Evolutionary conservation across 768 basidiomycete species (phyloP).

Genomic region (Sporobolomyces phaffii): DNA sequence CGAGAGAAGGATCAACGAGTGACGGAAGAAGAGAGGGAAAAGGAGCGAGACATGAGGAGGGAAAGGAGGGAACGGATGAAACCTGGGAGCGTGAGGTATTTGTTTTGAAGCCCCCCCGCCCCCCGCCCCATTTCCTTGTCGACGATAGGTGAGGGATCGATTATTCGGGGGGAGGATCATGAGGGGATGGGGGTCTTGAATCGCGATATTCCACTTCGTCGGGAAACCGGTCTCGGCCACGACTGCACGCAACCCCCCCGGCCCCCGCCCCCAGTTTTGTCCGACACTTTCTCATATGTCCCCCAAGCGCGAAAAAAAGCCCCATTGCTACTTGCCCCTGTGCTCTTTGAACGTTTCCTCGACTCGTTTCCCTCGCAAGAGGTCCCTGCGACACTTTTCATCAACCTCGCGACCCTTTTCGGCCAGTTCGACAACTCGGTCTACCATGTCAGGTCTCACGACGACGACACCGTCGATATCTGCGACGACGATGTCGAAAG

Average conservation of each 20-base stretch:
- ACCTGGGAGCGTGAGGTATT: slow-evolving; percentile 27
- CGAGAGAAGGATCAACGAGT: background rate
- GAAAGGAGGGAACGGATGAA: slow-evolving; percentile 23
- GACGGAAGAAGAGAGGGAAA: slow-evolving; percentile 24
- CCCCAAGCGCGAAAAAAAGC: no score
- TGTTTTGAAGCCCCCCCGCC: no score
- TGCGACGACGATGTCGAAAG: slow-evolving; percentile 77
- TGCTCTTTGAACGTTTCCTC: slow-evolving; percentile 71
- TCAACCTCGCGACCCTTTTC: slow-evolving; percentile 60
- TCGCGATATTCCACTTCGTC: no score
- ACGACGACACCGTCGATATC: slow-evolving; percentile 86
- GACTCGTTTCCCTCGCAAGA: slow-evolving; percentile 66
- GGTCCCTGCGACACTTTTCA: slow-evolving; percentile 65
- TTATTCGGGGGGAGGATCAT: no score
- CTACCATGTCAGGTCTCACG: slow-evolving; percentile 57
- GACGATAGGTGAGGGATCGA: no score
- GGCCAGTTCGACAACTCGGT: slow-evolving; percentile 59
- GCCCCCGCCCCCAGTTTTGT: no score
- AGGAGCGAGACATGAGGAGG: slow-evolving; percentile 17
- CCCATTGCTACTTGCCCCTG: slow-evolving; percentile 51
- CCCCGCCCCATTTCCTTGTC: no score
- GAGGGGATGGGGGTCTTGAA: no score
- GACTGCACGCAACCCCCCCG: no score
- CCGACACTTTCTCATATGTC: no score
- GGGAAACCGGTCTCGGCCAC: no score